A percentile compares a stretch with the other conserved stretches of the same genome.
phyloP scores from a whole-genome alignment of 441 rosid species.

The Sinapis alba region DNA sequence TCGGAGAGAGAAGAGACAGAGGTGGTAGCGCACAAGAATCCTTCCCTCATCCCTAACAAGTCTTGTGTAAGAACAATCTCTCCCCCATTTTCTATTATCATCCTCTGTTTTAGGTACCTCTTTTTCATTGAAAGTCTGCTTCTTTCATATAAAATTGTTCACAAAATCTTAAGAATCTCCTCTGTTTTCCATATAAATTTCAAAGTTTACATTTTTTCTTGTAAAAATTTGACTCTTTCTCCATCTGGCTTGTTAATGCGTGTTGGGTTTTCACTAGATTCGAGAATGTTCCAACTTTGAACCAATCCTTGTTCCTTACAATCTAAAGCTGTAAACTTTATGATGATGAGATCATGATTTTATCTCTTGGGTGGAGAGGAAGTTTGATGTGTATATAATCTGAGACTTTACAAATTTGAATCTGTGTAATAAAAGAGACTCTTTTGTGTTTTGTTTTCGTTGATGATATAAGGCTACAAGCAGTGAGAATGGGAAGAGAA shows the following conservation, averaged over 20 bases:
- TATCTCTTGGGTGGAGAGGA: neutral
- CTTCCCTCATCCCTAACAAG: constrained; percentile 49
- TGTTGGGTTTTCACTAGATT: constrained; percentile 29
- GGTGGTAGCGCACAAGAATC: constrained; percentile 47
- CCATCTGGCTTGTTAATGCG: constrained; percentile 24
- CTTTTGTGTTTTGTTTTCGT: constrained; percentile 5
- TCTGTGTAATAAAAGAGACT: constrained; percentile 1
- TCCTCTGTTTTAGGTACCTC: constrained; percentile 19
- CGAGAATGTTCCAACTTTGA: constrained; percentile 1
- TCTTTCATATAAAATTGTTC: neutral
- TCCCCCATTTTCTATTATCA: constrained; percentile 14
- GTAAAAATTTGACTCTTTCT: constrained; percentile 23
- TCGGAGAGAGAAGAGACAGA: constrained; percentile 37
- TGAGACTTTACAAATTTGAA: constrained; percentile 21
- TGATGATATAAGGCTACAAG: constrained; percentile 5
- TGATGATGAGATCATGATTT: neutral
- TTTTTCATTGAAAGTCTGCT: constrained; percentile 4
- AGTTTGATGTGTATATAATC: neutral
- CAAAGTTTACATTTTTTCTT: neutral
- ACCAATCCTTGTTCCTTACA: constrained; percentile 4
- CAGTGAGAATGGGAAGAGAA: constrained; percentile 87
- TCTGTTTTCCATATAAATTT: neutral
- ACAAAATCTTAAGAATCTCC: neutral
- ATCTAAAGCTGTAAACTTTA: neutral
- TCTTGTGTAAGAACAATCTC: constrained; percentile 44